A percentile compares a stretch with the other conserved stretches of the same genome.
These are phyloP conservation scores for Sicyos baderoa DNA, from an alignment of 306 rosid genomes.

Conservation along the genomic window DNA sequence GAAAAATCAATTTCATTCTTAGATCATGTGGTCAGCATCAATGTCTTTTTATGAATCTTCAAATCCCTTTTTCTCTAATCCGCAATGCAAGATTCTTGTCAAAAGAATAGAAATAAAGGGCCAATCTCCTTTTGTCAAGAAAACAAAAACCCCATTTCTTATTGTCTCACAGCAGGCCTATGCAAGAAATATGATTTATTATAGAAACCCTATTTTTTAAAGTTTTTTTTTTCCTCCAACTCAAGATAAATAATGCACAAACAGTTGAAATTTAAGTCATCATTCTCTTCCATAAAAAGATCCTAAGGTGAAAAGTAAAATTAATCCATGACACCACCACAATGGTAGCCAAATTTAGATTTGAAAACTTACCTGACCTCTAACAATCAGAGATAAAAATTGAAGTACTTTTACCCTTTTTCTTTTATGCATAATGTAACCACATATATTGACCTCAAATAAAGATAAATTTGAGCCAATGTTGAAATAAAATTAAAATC, in stretches of 20 bases:
- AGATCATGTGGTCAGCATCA: conserved; percentile 7
- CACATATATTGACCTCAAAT: neutral
- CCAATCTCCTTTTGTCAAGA: neutral
- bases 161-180: neutral
- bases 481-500: neutral
- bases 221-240: no score
- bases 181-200: neutral
- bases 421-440: neutral
- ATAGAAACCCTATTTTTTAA: neutral
- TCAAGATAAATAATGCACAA: neutral
- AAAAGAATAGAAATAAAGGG: neutral
- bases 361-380: no score
- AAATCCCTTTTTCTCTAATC: neutral
- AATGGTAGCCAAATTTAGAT: no score
- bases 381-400: no score
- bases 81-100: neutral
- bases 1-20: conserved; percentile 1
- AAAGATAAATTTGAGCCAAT: neutral
- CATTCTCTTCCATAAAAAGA: no score
- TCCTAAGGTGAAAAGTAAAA: no score
- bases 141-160: neutral
- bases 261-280: no score
- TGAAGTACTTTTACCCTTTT: neutral
- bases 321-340: no score
- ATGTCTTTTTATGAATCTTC: conserved; percentile 7